Evolutionary conservation across 768 basidiomycete species (phyloP).

Genomic region (Tremella yokohamensis): DNA sequence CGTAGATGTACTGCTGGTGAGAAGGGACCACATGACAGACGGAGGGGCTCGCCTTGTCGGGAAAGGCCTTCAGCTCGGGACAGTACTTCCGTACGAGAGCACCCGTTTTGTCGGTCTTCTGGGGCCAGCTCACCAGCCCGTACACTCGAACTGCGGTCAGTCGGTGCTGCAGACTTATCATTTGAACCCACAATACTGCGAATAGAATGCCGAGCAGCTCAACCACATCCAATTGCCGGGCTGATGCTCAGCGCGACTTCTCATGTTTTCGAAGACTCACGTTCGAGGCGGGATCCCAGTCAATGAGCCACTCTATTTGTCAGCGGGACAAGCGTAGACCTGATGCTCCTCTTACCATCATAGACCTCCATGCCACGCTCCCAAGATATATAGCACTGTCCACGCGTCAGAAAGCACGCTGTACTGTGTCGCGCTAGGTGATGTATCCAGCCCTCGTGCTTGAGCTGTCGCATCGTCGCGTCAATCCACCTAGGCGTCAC

Average conservation of each 20-base stretch:
- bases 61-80: slow-evolving; percentile 52
- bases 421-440: slow-evolving; percentile 51
- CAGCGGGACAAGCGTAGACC: neutral
- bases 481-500: slow-evolving; percentile 41
- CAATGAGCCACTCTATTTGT: slow-evolving; percentile 47
- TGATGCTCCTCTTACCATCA: slow-evolving; percentile 41
- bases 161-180: slow-evolving; percentile 7
- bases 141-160: slow-evolving; percentile 45
- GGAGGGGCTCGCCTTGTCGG: slow-evolving; percentile 49
- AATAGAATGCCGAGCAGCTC: slow-evolving; percentile 51
- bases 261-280: slow-evolving; percentile 16
- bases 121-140: slow-evolving; percentile 47
- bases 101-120: slow-evolving; percentile 50
- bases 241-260: slow-evolving; percentile 10
- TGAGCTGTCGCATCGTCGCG: slow-evolving; percentile 51
- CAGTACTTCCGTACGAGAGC: slow-evolving; percentile 50
- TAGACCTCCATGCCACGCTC: slow-evolving; percentile 54
- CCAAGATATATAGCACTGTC: slow-evolving; percentile 53
- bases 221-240: slow-evolving; percentile 54
- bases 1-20: slow-evolving; percentile 49
- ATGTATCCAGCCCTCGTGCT: slow-evolving; percentile 53
- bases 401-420: slow-evolving; percentile 52
- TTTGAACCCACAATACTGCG: slow-evolving; percentile 43
- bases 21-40: neutral
- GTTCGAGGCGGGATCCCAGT: slow-evolving; percentile 51